Conservation (phyloP, 495 filamentous ascomycete genomes). For the Parmelia sp. region DNA sequence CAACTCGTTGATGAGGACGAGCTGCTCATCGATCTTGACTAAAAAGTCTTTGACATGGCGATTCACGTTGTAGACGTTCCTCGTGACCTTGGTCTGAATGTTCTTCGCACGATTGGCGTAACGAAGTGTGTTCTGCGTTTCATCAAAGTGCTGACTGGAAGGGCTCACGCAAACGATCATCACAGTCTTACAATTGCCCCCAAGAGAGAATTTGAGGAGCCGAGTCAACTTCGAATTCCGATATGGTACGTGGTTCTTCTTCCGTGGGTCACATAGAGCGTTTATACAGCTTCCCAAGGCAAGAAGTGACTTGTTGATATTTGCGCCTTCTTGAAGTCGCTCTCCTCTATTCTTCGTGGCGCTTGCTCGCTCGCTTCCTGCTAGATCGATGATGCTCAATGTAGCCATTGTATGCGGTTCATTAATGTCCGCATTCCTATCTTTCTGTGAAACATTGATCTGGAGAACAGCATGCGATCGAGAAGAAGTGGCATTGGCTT, state of each 20-base stretch:
- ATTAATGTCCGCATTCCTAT: conserved; percentile 85
- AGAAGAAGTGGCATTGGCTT: conserved; percentile 95
- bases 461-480: conserved; percentile 98
- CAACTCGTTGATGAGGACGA: conserved; percentile 86
- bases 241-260: conserved; percentile 93
- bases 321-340: conserved; percentile 85
- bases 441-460: conserved; percentile 91
- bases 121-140: conserved; percentile 95
- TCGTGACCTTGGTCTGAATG: conserved; percentile 97
- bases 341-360: conserved; percentile 96
- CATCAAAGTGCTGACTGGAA: conserved; percentile 94
- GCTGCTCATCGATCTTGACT: conserved; percentile 96
- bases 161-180: conserved; percentile 99
- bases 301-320: conserved; percentile 97
- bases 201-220: conserved; percentile 91
- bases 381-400: conserved; percentile 94
- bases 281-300: conserved; percentile 98
- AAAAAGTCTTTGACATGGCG: conserved; percentile 97
- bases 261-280: conserved; percentile 88
- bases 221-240: conserved; percentile 96
- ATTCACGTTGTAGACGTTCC: conserved; percentile 99
- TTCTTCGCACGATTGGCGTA: conserved; percentile 99
- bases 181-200: conserved; percentile 96
- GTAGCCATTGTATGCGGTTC: conserved; percentile 98
- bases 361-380: conserved; percentile 91